These are phyloP conservation scores for Apiotrichum veenhuisii DNA, from an alignment of 1,284 basidiomycete genomes.

Conservation along the genomic window DNA sequence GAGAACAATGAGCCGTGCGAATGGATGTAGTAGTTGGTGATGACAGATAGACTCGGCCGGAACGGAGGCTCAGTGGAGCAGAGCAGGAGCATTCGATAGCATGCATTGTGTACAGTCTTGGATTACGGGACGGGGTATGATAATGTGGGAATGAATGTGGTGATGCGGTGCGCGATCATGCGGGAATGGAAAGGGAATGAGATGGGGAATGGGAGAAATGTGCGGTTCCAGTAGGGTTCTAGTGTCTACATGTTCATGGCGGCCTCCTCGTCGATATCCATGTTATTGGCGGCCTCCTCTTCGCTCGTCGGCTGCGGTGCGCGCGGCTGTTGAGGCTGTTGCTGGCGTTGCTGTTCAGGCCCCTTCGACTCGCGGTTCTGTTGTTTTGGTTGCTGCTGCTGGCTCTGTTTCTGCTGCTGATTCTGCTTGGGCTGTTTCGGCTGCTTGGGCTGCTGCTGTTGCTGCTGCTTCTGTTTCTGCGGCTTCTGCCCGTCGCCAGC, in stretches of 20 bases:
- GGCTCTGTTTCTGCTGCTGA: background rate
- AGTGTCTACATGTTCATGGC: background rate
- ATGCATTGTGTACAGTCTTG: conserved; percentile 4
- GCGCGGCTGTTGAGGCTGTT: background rate
- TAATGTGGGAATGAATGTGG: background rate
- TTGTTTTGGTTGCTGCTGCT: no score
- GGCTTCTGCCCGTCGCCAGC: background rate
- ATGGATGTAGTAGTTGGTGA: no score
- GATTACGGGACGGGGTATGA: background rate
- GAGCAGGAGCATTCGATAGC: no score
- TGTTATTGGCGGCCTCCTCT: background rate
- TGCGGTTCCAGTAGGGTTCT: background rate
- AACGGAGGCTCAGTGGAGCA: background rate
- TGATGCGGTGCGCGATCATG: background rate
- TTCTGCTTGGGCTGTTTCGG: background rate
- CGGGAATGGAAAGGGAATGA: background rate
- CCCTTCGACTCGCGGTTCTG: background rate
- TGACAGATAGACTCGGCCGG: background rate
- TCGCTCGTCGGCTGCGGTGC: background rate
- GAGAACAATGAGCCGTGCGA: no score
- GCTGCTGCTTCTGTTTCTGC: background rate
- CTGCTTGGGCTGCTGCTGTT: background rate
- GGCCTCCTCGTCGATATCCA: background rate
- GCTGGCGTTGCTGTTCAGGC: background rate
- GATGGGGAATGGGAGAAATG: background rate